These are phyloP conservation scores for Suillus occidentalis DNA, from an alignment of 768 basidiomycete species.

Conservation along the genomic window DNA sequence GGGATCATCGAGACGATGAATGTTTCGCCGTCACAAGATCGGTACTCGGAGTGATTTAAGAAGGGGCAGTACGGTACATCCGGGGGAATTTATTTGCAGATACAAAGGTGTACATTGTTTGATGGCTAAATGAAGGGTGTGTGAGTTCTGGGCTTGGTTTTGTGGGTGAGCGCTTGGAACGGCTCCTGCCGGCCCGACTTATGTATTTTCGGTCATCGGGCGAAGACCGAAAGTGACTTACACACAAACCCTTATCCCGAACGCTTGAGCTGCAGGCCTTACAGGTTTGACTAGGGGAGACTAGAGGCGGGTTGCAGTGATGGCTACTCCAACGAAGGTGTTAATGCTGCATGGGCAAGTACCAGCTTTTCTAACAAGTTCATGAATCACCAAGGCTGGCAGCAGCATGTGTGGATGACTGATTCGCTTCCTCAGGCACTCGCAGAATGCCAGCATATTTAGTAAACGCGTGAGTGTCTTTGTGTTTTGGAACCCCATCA, in stretches of 20 bases:
- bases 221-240: background rate
- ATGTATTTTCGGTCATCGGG: background rate
- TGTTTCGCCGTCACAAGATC: constrained; percentile 55
- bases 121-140: background rate
- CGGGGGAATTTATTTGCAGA: background rate
- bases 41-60: constrained; percentile 61
- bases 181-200: background rate
- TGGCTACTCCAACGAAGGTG: constrained; percentile 34
- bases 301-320: constrained; percentile 1
- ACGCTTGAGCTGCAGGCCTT: background rate
- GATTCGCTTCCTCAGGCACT: constrained; percentile 44
- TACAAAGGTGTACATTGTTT: background rate
- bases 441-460: constrained; percentile 70
- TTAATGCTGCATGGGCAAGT: constrained; percentile 48
- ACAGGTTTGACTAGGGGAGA: background rate
- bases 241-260: background rate
- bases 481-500: background rate
- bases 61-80: background rate
- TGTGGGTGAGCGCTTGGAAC: background rate
- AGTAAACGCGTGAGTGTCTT: constrained; percentile 60
- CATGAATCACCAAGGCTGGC: background rate
- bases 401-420: constrained; percentile 6
- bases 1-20: constrained; percentile 66
- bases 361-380: background rate
- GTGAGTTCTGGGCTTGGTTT: background rate